phyloP scores from a whole-genome alignment of 2,329 filamentous ascomycete genomes.

The Helicocarpus griseus region DNA sequence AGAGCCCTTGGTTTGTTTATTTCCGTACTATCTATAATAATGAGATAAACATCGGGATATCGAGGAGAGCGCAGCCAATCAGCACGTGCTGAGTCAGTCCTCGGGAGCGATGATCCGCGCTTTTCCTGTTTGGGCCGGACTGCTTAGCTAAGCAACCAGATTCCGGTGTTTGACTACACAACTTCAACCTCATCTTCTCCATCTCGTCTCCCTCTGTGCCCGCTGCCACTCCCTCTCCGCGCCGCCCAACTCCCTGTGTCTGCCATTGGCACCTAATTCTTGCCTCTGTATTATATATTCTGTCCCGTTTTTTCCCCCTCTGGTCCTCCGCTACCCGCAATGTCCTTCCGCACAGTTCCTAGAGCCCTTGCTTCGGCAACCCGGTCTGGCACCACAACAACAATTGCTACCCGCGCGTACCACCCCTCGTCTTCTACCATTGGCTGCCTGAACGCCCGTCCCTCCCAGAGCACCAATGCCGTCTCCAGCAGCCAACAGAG shows the following conservation, averaged over 20 bases:
- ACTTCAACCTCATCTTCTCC: neutral
- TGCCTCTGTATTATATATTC: slow-evolving; percentile 18
- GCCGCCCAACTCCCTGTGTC: neutral
- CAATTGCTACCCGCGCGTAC: slow-evolving; percentile 25
- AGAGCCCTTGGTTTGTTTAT: too few relatives aligned
- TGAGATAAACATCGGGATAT: too few relatives aligned
- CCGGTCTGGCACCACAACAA: slow-evolving; percentile 6
- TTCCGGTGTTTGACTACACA: neutral
- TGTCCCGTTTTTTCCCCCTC: slow-evolving; percentile 20
- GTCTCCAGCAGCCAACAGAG: slow-evolving; percentile 34
- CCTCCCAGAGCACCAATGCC: slow-evolving; percentile 19
- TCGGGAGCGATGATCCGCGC: too few relatives aligned
- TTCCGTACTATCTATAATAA: too few relatives aligned
- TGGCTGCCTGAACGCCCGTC: slow-evolving; percentile 24
- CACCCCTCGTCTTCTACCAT: slow-evolving; percentile 14
- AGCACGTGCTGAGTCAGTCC: too few relatives aligned
- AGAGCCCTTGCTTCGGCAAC: slow-evolving; percentile 33
- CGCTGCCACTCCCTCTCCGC: neutral
- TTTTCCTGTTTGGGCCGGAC: neutral
- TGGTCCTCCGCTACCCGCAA: slow-evolving; percentile 21
- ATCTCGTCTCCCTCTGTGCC: neutral
- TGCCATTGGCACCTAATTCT: neutral
- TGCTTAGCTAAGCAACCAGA: neutral
- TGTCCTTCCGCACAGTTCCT: slow-evolving; percentile 39
- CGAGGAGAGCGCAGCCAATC: too few relatives aligned